A percentile compares a stretch with the other conserved stretches of the same genome.
phyloP scores from a whole-genome alignment of 305 asterid species.

The Solanum hybrid region DNA sequence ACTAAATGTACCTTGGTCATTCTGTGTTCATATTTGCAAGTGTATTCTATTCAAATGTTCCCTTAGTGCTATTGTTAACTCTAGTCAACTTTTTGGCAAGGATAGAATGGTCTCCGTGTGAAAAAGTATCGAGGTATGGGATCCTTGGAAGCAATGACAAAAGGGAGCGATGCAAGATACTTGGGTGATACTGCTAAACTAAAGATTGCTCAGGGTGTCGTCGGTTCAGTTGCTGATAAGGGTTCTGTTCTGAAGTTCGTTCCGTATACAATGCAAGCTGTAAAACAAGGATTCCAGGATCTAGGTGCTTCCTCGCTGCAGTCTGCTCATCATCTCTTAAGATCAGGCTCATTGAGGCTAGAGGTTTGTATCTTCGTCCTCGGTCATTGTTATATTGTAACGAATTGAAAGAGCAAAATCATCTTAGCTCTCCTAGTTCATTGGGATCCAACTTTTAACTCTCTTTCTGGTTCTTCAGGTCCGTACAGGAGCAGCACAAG shows the following conservation, averaged over 20 bases:
- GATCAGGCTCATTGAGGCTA: conserved; percentile 56
- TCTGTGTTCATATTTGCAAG: not conserved
- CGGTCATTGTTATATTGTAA: not conserved
- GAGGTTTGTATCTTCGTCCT: conserved; percentile 43
- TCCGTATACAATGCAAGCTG: conserved; percentile 95
- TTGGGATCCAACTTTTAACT: not conserved
- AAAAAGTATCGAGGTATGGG: conserved; percentile 97
- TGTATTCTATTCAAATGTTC: not conserved
- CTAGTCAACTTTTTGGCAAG: not conserved
- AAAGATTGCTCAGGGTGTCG: conserved; percentile 98
- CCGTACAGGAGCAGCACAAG: conserved; percentile 86
- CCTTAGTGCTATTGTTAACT: not conserved
- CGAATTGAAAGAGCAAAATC: not conserved
- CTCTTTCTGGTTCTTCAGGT: conserved; percentile 34
- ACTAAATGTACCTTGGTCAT: not conserved
- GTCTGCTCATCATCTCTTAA: conserved; percentile 75
- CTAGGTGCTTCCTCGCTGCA: conserved; percentile 85
- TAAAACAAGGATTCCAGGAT: conserved; percentile 95
- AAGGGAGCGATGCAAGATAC: conserved; percentile 91
- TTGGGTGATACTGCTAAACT: conserved; percentile 81
- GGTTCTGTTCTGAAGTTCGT: conserved; percentile 75
- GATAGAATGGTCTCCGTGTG: conserved; percentile 52
- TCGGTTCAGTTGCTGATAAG: conserved; percentile 86
- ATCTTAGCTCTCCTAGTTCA: not conserved
- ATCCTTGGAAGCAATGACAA: conserved; percentile 91